Conservation (phyloP, 73 alveolate species). For the Blepharisma japonicum region DNA sequence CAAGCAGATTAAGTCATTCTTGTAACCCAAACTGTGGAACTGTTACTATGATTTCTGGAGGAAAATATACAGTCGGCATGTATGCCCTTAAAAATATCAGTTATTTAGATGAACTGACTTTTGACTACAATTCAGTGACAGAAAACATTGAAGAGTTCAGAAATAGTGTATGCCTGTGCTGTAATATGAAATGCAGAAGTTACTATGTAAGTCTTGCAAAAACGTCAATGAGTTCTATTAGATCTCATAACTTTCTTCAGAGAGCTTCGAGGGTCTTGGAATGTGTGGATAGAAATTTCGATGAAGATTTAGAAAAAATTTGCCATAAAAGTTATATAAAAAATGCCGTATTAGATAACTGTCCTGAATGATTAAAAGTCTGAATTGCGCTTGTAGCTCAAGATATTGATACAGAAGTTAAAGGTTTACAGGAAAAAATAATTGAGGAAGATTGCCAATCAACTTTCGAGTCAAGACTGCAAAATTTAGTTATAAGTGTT, state of each 20-base stretch:
- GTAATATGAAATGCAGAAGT: constrained; percentile 78
- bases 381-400: constrained; percentile 82
- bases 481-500: constrained; percentile 44
- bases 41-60: constrained; percentile 82
- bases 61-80: constrained; percentile 95
- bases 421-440: not conserved
- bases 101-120: constrained; percentile 94
- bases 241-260: constrained; percentile 81
- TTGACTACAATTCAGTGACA: constrained; percentile 93
- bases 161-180: constrained; percentile 93
- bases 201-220: constrained; percentile 74
- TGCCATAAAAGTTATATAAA: constrained; percentile 59
- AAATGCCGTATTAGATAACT: constrained; percentile 66
- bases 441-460: not conserved
- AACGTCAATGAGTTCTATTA: constrained; percentile 54
- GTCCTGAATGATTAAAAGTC: constrained; percentile 90
- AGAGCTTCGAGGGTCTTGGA: constrained; percentile 81
- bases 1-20: constrained; percentile 91
- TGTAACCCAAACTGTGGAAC: constrained; percentile 97
- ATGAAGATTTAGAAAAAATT: constrained; percentile 53
- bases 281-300: constrained; percentile 49
- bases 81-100: constrained; percentile 91
- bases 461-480: constrained; percentile 37
- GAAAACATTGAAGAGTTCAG: constrained; percentile 92
- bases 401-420: not conserved